These are phyloP conservation scores for Arthrinium phaeospermum DNA, from an alignment of 2,329 filamentous ascomycete species.

Conservation along the genomic window DNA sequence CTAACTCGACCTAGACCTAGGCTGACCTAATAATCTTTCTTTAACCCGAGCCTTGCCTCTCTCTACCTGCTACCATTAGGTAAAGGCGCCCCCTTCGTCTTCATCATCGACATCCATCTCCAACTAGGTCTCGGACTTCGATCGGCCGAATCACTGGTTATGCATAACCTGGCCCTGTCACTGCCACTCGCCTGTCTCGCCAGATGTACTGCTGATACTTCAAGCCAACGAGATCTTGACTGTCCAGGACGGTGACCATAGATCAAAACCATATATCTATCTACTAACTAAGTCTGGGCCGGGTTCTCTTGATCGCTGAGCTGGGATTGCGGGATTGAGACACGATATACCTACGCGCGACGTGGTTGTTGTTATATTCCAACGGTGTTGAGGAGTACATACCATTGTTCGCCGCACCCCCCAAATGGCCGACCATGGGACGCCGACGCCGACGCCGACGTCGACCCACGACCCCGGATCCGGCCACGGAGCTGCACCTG, in stretches of 20 bases:
- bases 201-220: slow-evolving; percentile 8
- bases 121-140: neutral
- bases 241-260: slow-evolving; percentile 1
- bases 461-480: slow-evolving; percentile 23
- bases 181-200: neutral
- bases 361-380: neutral
- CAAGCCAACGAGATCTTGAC: neutral
- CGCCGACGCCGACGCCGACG: slow-evolving; percentile 23
- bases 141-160: slow-evolving; percentile 11
- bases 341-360: neutral
- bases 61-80: no score
- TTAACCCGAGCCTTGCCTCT: neutral
- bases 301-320: no score
- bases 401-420: neutral
- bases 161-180: slow-evolving; percentile 9
- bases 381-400: neutral
- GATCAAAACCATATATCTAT: neutral
- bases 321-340: neutral
- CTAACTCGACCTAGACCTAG: neutral
- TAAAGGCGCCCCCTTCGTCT: neutral
- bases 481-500: slow-evolving; percentile 19
- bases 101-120: neutral
- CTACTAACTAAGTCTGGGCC: neutral
- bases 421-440: slow-evolving; percentile 24
- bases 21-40: slow-evolving; percentile 12